Conservation (phyloP, 2,329 filamentous ascomycete species). For the Rugonectria rugulosa region DNA sequence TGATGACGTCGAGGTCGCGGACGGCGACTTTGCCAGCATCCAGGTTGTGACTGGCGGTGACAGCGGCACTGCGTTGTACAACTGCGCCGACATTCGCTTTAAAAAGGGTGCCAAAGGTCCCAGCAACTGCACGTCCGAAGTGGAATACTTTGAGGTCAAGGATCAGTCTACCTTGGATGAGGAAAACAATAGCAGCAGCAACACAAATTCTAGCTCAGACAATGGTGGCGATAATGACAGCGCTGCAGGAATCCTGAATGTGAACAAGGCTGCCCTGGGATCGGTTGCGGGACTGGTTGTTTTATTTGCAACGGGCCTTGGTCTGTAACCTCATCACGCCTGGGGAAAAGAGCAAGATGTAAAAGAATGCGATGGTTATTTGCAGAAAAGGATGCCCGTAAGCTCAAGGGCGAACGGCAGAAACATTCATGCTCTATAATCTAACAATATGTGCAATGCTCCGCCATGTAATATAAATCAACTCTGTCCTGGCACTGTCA, state of each 20-base stretch:
- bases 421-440: slow-evolving; percentile 25
- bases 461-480: slow-evolving; percentile 3
- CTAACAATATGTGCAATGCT: slow-evolving; percentile 17
- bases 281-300: slow-evolving; percentile 48
- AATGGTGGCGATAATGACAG: slow-evolving; percentile 22
- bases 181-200: slow-evolving; percentile 15
- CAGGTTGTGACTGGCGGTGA: slow-evolving; percentile 73
- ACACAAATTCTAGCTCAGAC: slow-evolving; percentile 26
- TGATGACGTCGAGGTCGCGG: slow-evolving; percentile 52
- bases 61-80: slow-evolving; percentile 69
- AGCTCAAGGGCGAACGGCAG: slow-evolving; percentile 16
- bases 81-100: slow-evolving; percentile 79
- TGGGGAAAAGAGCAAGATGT: background rate
- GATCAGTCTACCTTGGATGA: slow-evolving; percentile 36
- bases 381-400: slow-evolving; percentile 7
- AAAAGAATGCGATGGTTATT: slow-evolving; percentile 2
- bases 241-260: slow-evolving; percentile 33
- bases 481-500: slow-evolving; percentile 20
- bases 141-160: slow-evolving; percentile 52
- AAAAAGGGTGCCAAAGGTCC: slow-evolving; percentile 57
- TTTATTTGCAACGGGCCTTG: slow-evolving; percentile 48
- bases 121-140: slow-evolving; percentile 46
- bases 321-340: slow-evolving; percentile 38
- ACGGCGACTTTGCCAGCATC: slow-evolving; percentile 70
- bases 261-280: slow-evolving; percentile 41